A percentile compares a stretch with the other conserved stretches of the same genome.
phyloP scores from a whole-genome alignment of 257 asterid species.

The Scutellaria minor region DNA sequence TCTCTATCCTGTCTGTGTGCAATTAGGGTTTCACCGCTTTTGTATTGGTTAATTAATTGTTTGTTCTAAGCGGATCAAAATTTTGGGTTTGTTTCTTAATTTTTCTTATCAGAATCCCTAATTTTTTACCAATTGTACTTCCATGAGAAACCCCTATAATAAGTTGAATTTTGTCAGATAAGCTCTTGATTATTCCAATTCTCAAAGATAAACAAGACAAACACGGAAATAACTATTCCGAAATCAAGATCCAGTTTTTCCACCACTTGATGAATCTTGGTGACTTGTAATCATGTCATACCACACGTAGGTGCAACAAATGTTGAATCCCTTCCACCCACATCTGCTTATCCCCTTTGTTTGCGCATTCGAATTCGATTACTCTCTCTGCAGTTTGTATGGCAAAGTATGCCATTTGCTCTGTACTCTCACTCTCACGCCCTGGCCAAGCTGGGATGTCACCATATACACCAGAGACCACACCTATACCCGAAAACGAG shows the following conservation, averaged over 20 bases:
- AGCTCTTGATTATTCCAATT: slow-evolving; percentile 26
- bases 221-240: slow-evolving; percentile 9
- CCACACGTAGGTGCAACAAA: slow-evolving; percentile 61
- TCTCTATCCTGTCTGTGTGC: background rate
- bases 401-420: slow-evolving; percentile 72
- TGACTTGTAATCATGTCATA: slow-evolving; percentile 36
- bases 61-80: background rate
- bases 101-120: slow-evolving; percentile 29
- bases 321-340: slow-evolving; percentile 86
- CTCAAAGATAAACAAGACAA: slow-evolving; percentile 7
- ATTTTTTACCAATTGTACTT: background rate
- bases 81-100: background rate
- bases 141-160: background rate
- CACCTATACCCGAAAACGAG: slow-evolving; percentile 41
- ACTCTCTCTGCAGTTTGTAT: slow-evolving; percentile 77
- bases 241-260: slow-evolving; percentile 18
- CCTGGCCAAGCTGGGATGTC: slow-evolving; percentile 80
- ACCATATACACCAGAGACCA: slow-evolving; percentile 57
- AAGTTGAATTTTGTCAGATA: background rate
- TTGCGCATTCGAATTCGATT: slow-evolving; percentile 79
- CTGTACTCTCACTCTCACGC: slow-evolving; percentile 57
- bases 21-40: slow-evolving; percentile 2
- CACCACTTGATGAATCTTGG: slow-evolving; percentile 12
- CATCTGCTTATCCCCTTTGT: slow-evolving; percentile 65
- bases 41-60: slow-evolving; percentile 7